Conservation (phyloP, 2,329 filamentous ascomycete species). For the Aspergillus japonicus region DNA sequence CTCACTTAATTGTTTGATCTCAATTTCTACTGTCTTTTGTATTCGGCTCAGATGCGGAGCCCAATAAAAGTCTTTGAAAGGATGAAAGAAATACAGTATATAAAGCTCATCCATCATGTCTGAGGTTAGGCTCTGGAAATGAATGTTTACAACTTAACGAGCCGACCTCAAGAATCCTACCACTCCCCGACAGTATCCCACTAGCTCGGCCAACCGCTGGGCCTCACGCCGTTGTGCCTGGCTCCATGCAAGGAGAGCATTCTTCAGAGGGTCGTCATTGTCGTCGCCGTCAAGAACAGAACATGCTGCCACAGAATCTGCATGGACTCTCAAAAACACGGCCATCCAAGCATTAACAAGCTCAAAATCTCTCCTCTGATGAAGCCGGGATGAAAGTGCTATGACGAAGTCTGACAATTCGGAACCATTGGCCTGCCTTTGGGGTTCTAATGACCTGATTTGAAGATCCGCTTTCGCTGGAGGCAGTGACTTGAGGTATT, state of each 20-base stretch:
- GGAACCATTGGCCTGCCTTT: slow-evolving; percentile 50
- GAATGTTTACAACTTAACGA: slow-evolving; percentile 30
- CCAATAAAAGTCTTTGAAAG: neutral
- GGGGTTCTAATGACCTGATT: slow-evolving; percentile 70
- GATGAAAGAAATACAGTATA: too few relatives aligned
- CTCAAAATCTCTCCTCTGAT: slow-evolving; percentile 78
- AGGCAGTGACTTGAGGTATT: slow-evolving; percentile 74
- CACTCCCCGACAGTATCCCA: slow-evolving; percentile 85
- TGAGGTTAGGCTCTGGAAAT: neutral
- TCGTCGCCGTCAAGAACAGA: slow-evolving; percentile 48
- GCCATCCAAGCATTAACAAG: slow-evolving; percentile 97
- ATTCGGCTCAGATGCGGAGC: neutral
- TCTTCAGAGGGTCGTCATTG: slow-evolving; percentile 49
- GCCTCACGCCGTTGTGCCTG: slow-evolving; percentile 69
- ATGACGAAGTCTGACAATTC: slow-evolving; percentile 78
- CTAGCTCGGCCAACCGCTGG: slow-evolving; percentile 68
- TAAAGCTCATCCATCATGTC: neutral
- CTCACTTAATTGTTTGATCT: neutral
- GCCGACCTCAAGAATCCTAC: slow-evolving; percentile 72
- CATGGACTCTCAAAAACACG: slow-evolving; percentile 81
- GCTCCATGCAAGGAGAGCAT: slow-evolving; percentile 68
- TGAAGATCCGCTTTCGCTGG: slow-evolving; percentile 88
- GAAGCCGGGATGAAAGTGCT: slow-evolving; percentile 72
- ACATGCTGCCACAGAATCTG: slow-evolving; percentile 53
- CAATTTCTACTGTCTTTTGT: neutral